Conservation (phyloP, 1,284 basidiomycete genomes). For the Pholiota adiposa region DNA sequence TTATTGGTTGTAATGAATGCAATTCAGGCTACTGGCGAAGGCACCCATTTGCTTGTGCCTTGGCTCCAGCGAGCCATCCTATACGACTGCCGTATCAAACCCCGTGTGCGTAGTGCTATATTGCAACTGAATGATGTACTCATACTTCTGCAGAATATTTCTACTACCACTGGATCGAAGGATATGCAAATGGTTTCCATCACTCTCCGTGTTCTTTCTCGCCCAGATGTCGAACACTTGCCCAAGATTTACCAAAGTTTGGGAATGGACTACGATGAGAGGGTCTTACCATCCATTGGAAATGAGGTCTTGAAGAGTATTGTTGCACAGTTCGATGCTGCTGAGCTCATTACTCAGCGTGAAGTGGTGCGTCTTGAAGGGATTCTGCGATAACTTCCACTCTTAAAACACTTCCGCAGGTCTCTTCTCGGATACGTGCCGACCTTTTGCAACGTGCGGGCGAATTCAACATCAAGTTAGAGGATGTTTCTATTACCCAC, state of each 20-base stretch:
- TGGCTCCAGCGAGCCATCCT: slow-evolving; percentile 96
- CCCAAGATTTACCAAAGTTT: slow-evolving; percentile 95
- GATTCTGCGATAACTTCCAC: neutral
- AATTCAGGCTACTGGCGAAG: slow-evolving; percentile 81
- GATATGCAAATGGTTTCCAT: slow-evolving; percentile 98
- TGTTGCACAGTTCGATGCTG: slow-evolving; percentile 98
- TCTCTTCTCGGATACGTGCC: slow-evolving; percentile 92
- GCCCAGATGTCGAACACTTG: slow-evolving; percentile 89
- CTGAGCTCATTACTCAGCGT: slow-evolving; percentile 91
- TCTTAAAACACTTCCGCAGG: slow-evolving; percentile 50
- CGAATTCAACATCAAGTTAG: slow-evolving; percentile 95
- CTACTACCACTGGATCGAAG: slow-evolving; percentile 95
- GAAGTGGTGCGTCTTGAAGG: slow-evolving; percentile 64
- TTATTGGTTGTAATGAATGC: neutral
- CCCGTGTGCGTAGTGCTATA: slow-evolving; percentile 61
- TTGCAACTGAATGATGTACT: neutral
- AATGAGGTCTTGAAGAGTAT: slow-evolving; percentile 99
- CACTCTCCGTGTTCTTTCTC: slow-evolving; percentile 93
- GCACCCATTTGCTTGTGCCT: slow-evolving; percentile 97
- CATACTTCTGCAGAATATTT: slow-evolving; percentile 76
- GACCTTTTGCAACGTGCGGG: slow-evolving; percentile 93
- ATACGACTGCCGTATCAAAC: slow-evolving; percentile 98
- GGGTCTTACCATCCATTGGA: slow-evolving; percentile 91
- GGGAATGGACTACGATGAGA: slow-evolving; percentile 97
- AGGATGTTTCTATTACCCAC: slow-evolving; percentile 97